Evolutionary conservation across 1,139 yeast species (phyloP).

Genomic region (Sugiyamaella xylanicola): DNA sequence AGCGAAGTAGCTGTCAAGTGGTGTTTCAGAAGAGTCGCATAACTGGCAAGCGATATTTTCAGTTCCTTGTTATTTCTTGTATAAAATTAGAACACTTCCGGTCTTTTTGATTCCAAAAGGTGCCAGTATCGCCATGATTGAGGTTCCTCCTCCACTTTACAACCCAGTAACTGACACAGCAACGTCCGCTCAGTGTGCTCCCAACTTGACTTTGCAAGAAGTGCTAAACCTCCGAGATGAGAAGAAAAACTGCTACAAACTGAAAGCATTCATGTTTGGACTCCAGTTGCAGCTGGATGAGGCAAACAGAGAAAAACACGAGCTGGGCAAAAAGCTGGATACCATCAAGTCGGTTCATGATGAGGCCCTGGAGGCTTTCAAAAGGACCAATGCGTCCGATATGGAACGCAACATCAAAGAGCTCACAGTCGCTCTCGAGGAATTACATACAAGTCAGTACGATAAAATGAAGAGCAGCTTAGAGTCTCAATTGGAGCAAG

Average conservation of each 20-base stretch:
- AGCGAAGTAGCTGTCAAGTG: too few relatives aligned
- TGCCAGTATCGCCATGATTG: background rate
- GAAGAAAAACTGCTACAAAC: conserved; percentile 1
- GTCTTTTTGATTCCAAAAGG: too few relatives aligned
- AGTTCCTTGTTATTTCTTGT: too few relatives aligned
- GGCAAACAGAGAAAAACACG: conserved; percentile 6
- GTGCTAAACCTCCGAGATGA: conserved; percentile 1
- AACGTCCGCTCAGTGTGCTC: background rate
- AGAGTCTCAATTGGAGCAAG: background rate
- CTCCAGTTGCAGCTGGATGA: conserved; percentile 10
- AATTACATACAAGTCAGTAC: background rate
- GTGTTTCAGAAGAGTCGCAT: too few relatives aligned
- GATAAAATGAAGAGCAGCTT: background rate
- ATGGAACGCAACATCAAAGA: background rate
- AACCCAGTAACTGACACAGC: background rate
- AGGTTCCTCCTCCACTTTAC: background rate
- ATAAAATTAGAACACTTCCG: too few relatives aligned
- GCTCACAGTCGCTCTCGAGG: background rate
- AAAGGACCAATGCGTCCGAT: background rate
- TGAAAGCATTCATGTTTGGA: conserved; percentile 6
- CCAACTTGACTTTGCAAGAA: conserved; percentile 2
- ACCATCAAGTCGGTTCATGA: background rate
- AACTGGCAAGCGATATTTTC: too few relatives aligned
- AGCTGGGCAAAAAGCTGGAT: conserved; percentile 4
- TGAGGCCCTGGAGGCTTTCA: background rate